phyloP scores from a whole-genome alignment of 2,329 filamentous ascomycete species.

The Cladophialophora immunda region DNA sequence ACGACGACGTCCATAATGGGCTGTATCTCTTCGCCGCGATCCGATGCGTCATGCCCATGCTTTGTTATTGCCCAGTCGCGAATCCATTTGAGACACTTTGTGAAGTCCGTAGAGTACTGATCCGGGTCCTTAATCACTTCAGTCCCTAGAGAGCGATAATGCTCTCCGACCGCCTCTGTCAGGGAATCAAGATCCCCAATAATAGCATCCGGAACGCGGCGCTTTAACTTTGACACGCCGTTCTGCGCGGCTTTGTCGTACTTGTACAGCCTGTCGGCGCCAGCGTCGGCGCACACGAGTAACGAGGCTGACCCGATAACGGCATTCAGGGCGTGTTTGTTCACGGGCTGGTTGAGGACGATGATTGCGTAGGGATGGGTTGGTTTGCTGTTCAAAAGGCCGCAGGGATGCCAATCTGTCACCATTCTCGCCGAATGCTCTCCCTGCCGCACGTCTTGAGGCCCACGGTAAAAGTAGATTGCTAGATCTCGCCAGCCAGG shows the following conservation, averaged over 20 bases:
- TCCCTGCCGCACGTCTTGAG: background rate
- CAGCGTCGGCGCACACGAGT: conserved; percentile 87
- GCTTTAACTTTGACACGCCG: conserved; percentile 1
- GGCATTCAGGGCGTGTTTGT: conserved; percentile 50
- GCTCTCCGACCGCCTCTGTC: conserved; percentile 65
- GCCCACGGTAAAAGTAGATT: background rate
- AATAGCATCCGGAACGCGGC: conserved; percentile 71
- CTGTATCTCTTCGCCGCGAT: conserved; percentile 37
- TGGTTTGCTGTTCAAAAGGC: conserved; percentile 30
- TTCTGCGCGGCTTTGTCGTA: conserved; percentile 22
- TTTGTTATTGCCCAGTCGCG: conserved; percentile 44
- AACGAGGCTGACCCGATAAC: conserved; percentile 61
- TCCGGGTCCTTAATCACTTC: conserved; percentile 75
- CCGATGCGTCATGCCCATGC: conserved; percentile 33
- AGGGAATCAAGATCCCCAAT: conserved; percentile 94
- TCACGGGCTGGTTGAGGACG: conserved; percentile 69
- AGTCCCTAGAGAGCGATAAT: conserved; percentile 71
- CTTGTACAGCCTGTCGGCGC: conserved; percentile 78
- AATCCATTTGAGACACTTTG: conserved; percentile 76
- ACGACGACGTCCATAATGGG: conserved; percentile 72
- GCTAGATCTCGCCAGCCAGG: background rate
- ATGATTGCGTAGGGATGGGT: conserved; percentile 55
- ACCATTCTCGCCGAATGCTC: conserved; percentile 8
- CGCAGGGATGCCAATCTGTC: conserved; percentile 35
- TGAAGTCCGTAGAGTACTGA: conserved; percentile 90